These are phyloP conservation scores for Paspalum vaginatum DNA, from an alignment of 176 grass and related monocot species.

Conservation along the genomic window DNA sequence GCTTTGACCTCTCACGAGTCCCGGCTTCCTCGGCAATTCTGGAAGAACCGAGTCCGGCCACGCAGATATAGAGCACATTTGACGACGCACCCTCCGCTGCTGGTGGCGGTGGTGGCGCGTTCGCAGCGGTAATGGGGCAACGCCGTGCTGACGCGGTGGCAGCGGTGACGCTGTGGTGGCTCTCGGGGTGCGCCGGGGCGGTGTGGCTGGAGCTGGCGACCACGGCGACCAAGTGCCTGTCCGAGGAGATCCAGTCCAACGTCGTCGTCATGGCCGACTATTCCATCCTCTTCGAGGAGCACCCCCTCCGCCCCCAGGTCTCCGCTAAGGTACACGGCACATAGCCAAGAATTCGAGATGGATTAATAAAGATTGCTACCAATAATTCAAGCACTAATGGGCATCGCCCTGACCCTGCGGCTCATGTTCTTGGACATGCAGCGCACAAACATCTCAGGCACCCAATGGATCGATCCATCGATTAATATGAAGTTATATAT, in stretches of 20 bases:
- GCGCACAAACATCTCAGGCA: no score
- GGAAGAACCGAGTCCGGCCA: neutral
- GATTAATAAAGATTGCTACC: neutral
- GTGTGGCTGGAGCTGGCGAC: conserved; percentile 59
- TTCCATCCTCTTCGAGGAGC: conserved; percentile 39
- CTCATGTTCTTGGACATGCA: no score
- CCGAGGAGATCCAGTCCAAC: conserved; percentile 68
- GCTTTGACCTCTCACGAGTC: neutral
- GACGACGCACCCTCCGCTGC: neutral
- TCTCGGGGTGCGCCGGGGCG: conserved; percentile 11
- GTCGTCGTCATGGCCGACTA: conserved; percentile 54
- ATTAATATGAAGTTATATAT: neutral
- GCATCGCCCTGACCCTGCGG: no score
- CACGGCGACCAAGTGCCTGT: conserved; percentile 48
- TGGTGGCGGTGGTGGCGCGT: neutral
- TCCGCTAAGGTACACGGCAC: conserved; percentile 42
- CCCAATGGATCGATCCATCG: neutral
- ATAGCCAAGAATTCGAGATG: neutral
- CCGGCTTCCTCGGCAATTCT: conserved; percentile 1
- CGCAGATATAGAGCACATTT: neutral
- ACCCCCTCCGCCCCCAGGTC: conserved; percentile 33
- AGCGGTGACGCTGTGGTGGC: conserved; percentile 20
- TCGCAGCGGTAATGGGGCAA: conserved; percentile 20
- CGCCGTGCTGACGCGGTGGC: neutral
- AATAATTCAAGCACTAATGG: neutral